Conservation (phyloP, 495 filamentous ascomycete genomes). For the Hypoxylon rickii region DNA sequence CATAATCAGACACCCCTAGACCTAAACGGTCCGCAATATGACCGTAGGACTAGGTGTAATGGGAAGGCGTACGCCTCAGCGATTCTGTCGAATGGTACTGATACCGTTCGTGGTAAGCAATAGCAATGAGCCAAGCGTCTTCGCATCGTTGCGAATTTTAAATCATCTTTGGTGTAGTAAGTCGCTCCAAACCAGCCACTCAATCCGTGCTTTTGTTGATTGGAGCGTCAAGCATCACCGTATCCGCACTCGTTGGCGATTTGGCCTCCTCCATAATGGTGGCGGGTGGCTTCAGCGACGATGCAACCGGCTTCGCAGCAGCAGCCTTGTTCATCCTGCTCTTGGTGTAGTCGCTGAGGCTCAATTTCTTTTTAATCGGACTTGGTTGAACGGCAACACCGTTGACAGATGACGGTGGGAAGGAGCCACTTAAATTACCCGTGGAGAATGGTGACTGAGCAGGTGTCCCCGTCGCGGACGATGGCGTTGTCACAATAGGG, state of each 20-base stretch:
- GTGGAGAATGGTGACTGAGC: slow-evolving; percentile 59
- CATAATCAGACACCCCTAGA: background rate
- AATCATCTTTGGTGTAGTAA: background rate
- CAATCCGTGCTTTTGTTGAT: slow-evolving; percentile 39
- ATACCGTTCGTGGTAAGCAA: slow-evolving; percentile 6
- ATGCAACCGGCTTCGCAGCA: slow-evolving; percentile 41
- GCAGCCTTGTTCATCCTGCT: slow-evolving; percentile 56
- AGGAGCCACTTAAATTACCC: slow-evolving; percentile 42
- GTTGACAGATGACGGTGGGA: slow-evolving; percentile 50
- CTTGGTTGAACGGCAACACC: slow-evolving; percentile 56
- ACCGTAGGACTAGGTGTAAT: background rate
- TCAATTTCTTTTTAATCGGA: slow-evolving; percentile 72
- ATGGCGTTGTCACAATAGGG: slow-evolving; percentile 45
- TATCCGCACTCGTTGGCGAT: slow-evolving; percentile 40
- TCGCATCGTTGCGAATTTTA: slow-evolving; percentile 10
- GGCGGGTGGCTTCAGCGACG: slow-evolving; percentile 40
- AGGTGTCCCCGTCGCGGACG: slow-evolving; percentile 48
- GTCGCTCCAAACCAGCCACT: background rate
- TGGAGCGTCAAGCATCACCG: slow-evolving; percentile 36
- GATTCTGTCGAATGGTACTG: background rate
- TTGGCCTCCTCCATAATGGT: slow-evolving; percentile 48
- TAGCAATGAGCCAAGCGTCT: background rate
- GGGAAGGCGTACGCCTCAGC: slow-evolving; percentile 5
- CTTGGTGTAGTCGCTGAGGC: slow-evolving; percentile 71
- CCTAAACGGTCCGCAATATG: background rate